phyloP scores from a whole-genome alignment of 257 asterid genomes.

The Plantago major region DNA sequence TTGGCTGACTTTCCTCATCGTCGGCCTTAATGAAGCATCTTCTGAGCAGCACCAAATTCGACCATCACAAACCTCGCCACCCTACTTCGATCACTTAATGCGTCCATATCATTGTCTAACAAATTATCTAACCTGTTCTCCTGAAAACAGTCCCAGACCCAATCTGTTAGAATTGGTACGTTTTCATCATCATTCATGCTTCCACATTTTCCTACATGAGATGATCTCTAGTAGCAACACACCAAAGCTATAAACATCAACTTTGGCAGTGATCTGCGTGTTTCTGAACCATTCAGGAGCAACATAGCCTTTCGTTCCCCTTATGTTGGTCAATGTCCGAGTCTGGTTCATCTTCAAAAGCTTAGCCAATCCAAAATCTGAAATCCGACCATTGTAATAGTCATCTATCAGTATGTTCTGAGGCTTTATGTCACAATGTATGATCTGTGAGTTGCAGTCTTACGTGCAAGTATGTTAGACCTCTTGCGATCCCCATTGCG shows the following conservation, averaged over 20 bases:
- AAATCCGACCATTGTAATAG: conserved; percentile 33
- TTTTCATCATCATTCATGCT: conserved; percentile 28
- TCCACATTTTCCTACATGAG: conserved; percentile 28
- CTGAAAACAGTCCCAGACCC: conserved; percentile 45
- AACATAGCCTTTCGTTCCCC: conserved; percentile 61
- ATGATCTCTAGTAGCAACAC: conserved; percentile 49
- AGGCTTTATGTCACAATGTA: conserved; percentile 60
- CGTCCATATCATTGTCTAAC: conserved; percentile 39
- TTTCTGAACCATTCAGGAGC: conserved; percentile 68
- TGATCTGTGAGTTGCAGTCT: conserved; percentile 48
- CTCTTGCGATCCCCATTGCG: conserved; percentile 44
- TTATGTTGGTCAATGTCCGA: conserved; percentile 29
- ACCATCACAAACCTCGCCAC: conserved; percentile 45
- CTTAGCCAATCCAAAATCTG: conserved; percentile 63
- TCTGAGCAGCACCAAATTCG: conserved; percentile 70
- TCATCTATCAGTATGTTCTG: conserved; percentile 58
- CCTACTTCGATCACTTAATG: conserved; percentile 22
- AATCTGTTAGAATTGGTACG: conserved; percentile 29
- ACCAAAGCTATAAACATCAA: conserved; percentile 61
- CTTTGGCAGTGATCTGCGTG: conserved; percentile 33
- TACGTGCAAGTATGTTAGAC: conserved; percentile 45
- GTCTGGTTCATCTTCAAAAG: conserved; percentile 41
- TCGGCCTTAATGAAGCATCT: conserved; percentile 49
- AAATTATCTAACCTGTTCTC: conserved; percentile 29
- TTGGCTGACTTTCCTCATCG: conserved; percentile 36